Conservation (phyloP, 2,329 filamentous ascomycete genomes). For the Fusarium cyanostomum region DNA sequence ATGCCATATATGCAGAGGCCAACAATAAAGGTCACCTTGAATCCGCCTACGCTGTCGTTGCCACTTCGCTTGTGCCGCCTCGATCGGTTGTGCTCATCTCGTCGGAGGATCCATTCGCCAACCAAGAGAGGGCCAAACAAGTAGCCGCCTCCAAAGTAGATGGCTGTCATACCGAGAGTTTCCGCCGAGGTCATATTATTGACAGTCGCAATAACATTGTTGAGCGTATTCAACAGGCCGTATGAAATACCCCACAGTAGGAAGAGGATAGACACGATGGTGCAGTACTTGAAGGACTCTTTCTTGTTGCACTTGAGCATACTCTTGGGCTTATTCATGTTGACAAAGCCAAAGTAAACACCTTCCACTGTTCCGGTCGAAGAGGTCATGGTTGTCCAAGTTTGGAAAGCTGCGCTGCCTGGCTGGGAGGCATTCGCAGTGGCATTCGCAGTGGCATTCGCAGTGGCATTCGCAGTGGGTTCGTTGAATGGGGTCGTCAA, state of each 20-base stretch:
- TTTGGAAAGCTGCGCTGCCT: conserved; percentile 16
- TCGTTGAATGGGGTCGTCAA: conserved; percentile 55
- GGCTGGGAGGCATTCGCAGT: conserved; percentile 18
- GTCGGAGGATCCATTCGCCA: conserved; percentile 75
- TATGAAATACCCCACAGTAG: conserved; percentile 93
- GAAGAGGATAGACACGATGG: conserved; percentile 82
- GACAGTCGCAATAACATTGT: conserved; percentile 72
- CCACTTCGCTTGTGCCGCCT: conserved; percentile 51
- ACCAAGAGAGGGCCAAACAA: conserved; percentile 75
- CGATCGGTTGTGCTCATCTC: conserved; percentile 68
- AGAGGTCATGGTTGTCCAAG: conserved; percentile 48
- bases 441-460: conserved; percentile 19
- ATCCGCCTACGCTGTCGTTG: conserved; percentile 67
- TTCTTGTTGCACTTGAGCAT: conserved; percentile 70
- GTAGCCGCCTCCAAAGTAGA: conserved; percentile 77
- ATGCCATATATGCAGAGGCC: conserved; percentile 79
- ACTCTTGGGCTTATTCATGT: conserved; percentile 74
- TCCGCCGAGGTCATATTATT: conserved; percentile 69
- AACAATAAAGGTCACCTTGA: conserved; percentile 82
- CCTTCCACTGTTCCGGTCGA: conserved; percentile 50
- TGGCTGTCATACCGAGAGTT: conserved; percentile 72
- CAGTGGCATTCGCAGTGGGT: conserved; percentile 16
- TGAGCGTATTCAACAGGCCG: conserved; percentile 84
- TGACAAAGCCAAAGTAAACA: conserved; percentile 80
- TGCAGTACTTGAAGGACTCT: conserved; percentile 77